A percentile compares a stretch with the other conserved stretches of the same genome.
phyloP scores from a whole-genome alignment of 2,329 filamentous ascomycete species.

The Rhytidhysteron rufulum region DNA sequence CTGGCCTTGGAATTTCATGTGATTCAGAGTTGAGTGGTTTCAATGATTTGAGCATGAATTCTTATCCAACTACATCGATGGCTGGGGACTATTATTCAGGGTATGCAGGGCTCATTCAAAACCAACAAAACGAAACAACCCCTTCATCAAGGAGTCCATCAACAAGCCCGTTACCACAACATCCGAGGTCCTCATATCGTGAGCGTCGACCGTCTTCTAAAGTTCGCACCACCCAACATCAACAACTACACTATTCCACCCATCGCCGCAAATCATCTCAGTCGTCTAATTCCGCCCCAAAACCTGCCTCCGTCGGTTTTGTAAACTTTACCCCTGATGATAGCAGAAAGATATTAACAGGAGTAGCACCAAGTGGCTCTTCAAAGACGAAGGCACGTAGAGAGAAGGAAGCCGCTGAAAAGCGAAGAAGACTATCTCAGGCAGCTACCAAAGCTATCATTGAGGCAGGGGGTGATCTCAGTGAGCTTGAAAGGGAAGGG shows the following conservation, averaged over 20 bases:
- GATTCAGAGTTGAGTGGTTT: constrained; percentile 13
- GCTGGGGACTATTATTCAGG: neutral
- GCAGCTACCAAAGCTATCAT: constrained; percentile 65
- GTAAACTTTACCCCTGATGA: constrained; percentile 89
- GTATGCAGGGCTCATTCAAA: constrained; percentile 16
- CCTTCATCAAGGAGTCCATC: constrained; percentile 15
- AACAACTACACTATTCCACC: constrained; percentile 5
- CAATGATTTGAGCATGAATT: neutral
- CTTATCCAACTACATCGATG: constrained; percentile 10
- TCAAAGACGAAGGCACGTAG: constrained; percentile 92
- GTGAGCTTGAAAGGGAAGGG: constrained; percentile 40
- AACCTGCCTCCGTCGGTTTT: constrained; percentile 59
- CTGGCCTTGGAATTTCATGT: constrained; percentile 30
- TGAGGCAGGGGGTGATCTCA: constrained; percentile 65
- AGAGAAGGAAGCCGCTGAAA: constrained; percentile 82
- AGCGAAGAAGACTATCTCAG: constrained; percentile 64
- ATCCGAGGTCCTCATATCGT: constrained; percentile 14
- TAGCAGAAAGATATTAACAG: constrained; percentile 72
- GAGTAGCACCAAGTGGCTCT: constrained; percentile 86
- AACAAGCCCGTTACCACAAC: constrained; percentile 4
- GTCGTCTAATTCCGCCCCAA: constrained; percentile 21
- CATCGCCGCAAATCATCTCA: constrained; percentile 18
- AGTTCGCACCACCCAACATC: neutral
- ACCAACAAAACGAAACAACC: constrained; percentile 9
- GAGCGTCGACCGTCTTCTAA: neutral